Percentiles rank a stretch among this genome's conserved stretches.
Evolutionary conservation across 2,329 filamentous ascomycete genomes (phyloP).

Genomic region (Domatiomyces catenatus): DNA sequence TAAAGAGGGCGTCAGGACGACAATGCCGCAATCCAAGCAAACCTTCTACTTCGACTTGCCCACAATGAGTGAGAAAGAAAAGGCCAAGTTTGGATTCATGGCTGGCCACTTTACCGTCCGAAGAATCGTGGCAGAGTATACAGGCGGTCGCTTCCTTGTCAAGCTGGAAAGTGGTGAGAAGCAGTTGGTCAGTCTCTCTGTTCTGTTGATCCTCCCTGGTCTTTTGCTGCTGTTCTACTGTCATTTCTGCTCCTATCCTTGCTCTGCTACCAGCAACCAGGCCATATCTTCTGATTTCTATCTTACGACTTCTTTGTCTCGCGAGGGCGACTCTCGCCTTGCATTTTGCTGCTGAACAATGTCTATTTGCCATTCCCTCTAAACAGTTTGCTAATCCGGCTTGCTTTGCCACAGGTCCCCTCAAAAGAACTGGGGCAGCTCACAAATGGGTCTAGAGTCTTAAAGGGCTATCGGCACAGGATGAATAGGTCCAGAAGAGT

Average conservation of each 20-base stretch:
- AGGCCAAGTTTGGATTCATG: slow-evolving; percentile 25
- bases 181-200: slow-evolving; percentile 20
- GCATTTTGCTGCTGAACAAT: not conserved
- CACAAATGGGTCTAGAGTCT: slow-evolving; percentile 4
- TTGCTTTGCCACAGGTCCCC: slow-evolving; percentile 6
- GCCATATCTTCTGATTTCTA: not conserved
- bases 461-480: slow-evolving; percentile 5
- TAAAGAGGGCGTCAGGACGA: not conserved
- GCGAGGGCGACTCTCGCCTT: not conserved
- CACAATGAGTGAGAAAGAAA: slow-evolving; percentile 18
- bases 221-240: not conserved
- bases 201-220: not conserved
- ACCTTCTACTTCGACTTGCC: slow-evolving; percentile 22
- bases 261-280: not conserved
- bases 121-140: slow-evolving; percentile 20
- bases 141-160: slow-evolving; percentile 20
- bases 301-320: not conserved
- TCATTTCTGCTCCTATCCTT: not conserved
- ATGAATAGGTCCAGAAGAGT: not conserved
- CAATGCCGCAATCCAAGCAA: not conserved
- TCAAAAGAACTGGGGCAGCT: slow-evolving; percentile 5
- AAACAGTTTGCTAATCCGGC: not conserved
- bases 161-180: slow-evolving; percentile 24
- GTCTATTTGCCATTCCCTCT: not conserved
- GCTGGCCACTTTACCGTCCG: slow-evolving; percentile 25